Conservation (phyloP, 139 green algal species). For the Chlamydomonas applanata region DNA sequence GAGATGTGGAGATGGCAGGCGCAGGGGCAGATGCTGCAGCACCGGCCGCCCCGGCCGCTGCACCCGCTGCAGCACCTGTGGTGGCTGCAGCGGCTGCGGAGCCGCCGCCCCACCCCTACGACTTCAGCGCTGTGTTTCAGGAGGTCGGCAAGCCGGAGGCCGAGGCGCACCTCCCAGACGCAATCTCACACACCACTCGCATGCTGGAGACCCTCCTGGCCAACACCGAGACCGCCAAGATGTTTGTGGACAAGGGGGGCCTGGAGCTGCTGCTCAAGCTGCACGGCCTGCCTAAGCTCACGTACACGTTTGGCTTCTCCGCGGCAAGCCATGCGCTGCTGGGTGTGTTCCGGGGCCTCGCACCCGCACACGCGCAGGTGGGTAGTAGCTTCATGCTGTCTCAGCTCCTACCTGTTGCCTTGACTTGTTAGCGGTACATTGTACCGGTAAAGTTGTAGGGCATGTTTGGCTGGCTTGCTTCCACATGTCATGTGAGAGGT, state of each 20-base stretch:
- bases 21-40: conserved; percentile 10
- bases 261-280: conserved; percentile 72
- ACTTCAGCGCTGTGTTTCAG: conserved; percentile 19
- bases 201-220: conserved; percentile 85
- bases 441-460: too few relatives aligned
- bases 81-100: background rate
- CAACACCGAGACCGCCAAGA: conserved; percentile 52
- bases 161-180: conserved; percentile 61
- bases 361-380: conserved; percentile 37
- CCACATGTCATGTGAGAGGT: too few relatives aligned
- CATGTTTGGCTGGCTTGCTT: too few relatives aligned
- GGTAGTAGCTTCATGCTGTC: background rate
- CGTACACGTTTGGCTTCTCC: conserved; percentile 71
- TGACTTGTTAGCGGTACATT: too few relatives aligned
- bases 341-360: conserved; percentile 69
- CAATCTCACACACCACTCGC: conserved; percentile 65
- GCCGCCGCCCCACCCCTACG: conserved; percentile 12
- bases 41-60: background rate
- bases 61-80: background rate
- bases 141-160: conserved; percentile 14
- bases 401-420: too few relatives aligned
- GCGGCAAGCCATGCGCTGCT: conserved; percentile 76
- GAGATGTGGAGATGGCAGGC: background rate
- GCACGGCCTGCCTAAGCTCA: conserved; percentile 75
- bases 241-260: conserved; percentile 80